Base-by-base conservation (phyloP, 257 asterid species). In the Ocimum tenuiflorum region DNA sequence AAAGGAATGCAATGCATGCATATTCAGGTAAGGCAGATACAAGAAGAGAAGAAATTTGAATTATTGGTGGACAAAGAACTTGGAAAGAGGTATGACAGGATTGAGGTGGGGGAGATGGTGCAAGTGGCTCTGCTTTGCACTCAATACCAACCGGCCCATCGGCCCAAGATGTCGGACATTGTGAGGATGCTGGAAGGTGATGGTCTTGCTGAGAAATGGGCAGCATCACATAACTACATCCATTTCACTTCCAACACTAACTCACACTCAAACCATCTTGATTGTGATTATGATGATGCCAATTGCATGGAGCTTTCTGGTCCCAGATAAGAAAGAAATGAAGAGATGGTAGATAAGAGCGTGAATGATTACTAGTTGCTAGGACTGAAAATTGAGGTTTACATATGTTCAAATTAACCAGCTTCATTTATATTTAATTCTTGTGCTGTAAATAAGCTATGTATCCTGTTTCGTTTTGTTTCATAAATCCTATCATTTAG, bases 241-340 rank as follows among this genome's bases (percentile, higher is more conserved):
- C 78, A 75, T 8, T 27, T 80, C 15, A 14, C 72, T 20, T 24
- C 81, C 50, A 63, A 54, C 38, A 69, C 65, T 18, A 71, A 77
- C 71, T 38, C 73, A 12, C 73, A 41, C 39, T 63, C 62, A 31
- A 59, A 48, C 61, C n/a, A n/a, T n/a, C 17, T 63, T 12, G 86
- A 84, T 63, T 77, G 70, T 54, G 96, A 82, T 73, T 85, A 81
- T 61, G 95, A 81, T 61, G 95, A 91, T 72, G 82, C 83, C 3
- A 79, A 86, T 60, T 91, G 95, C 73, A 91, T 91, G 96, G 96
- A 91, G 79, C 98, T 89, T 46, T 91, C 98, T 35, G 96, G 96
- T 63, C 98, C 98, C 67, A 85, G 95, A 77, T 91, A 73, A 50
- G 2, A 27, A 27, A 27, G n/a, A n/a, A n/a, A n/a, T n/a, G n/a